phyloP scores from a whole-genome alignment of 2,329 filamentous ascomycete genomes.

The Penicillium brevicompactum region DNA sequence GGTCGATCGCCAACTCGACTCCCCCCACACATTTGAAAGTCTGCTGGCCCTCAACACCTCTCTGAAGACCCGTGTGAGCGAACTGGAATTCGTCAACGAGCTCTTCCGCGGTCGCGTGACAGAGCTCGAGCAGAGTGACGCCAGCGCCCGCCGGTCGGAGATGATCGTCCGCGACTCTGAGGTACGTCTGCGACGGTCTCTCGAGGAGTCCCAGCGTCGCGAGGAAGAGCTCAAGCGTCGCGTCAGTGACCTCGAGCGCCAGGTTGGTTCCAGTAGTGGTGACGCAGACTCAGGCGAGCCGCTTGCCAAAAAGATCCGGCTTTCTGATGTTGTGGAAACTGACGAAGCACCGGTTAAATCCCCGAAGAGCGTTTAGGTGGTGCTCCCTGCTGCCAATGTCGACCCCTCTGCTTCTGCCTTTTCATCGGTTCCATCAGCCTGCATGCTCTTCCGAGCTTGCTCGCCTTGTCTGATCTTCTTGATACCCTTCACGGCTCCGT shows the following conservation, averaged over 20 bases:
- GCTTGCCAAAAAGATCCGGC: conserved; percentile 57
- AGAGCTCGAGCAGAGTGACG: conserved; percentile 76
- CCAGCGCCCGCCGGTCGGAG: conserved; percentile 64
- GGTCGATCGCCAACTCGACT: conserved; percentile 66
- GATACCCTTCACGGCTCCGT: conserved; percentile 42
- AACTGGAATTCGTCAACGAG: conserved; percentile 92
- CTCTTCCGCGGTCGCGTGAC: conserved; percentile 73
- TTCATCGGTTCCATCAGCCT: conserved; percentile 2
- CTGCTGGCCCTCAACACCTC: conserved; percentile 78
- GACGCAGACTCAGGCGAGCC: conserved; percentile 45
- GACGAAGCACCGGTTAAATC: conserved; percentile 35
- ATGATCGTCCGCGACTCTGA: conserved; percentile 58
- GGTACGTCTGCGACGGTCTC: conserved; percentile 59
- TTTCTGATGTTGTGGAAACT: conserved; percentile 55
- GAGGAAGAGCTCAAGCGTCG: conserved; percentile 82
- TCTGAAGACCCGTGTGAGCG: conserved; percentile 92
- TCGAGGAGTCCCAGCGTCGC: conserved; percentile 75
- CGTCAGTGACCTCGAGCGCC: conserved; percentile 73
- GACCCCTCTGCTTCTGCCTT: conserved; percentile 1
- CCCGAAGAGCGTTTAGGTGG: conserved; percentile 34
- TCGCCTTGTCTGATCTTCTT: conserved; percentile 35
- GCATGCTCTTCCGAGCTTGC: conserved; percentile 10
- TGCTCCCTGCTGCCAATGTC: conserved; percentile 5
- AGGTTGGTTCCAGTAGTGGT: conserved; percentile 36
- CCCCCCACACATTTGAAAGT: conserved; percentile 76